Evolutionary conservation across 2,329 filamentous ascomycete species (phyloP), one percentile per base, ranked within the genome.

Genomic region (Cryoendolithus antarcticus): DNA sequence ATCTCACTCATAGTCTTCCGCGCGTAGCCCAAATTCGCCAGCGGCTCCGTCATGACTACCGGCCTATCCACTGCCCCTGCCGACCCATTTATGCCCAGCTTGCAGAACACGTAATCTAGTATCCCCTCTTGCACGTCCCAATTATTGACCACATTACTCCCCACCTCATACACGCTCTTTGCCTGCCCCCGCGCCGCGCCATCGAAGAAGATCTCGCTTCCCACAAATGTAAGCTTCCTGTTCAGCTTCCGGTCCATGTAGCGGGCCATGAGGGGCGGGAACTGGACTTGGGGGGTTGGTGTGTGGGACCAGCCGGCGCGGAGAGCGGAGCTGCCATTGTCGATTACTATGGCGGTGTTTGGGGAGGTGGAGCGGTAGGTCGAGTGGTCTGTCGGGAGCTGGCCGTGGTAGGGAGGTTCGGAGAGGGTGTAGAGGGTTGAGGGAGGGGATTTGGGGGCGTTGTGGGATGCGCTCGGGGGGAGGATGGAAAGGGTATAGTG

Each of bases 61-160:
- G 89, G 88, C 52, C 86, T 70, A 52, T 89, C 86, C 45, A 98
- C 77, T 15, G 74, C 69, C 6, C 84, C 84, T 35, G 80, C 75
- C 4, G 69, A 68, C 10, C 77, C 77, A 48, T 93, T 85, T 50
- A 98, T 72, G 4, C 91, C 91, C 39, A 98, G 66, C 64, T 95
- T 96, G 49, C 95, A 71, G 60, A 98, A 98, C 32, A 88, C 74
- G 61, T 95, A 95, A 63, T 98, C 91, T 34, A 98, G 65, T 4
- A 95, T 71, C 42, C 89, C 86, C 62, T 98, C 91, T 77, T 94
- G 86, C 29, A 86, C 88, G 61, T 98, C 91, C 86, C 93, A 98
- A 58, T 96, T 96, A 60, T 85, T 88, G 44, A 96, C 77, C 35
- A 98, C 81, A 47, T 88, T 89, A 33, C 82, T 89, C 15, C 88